Evolutionary conservation across 2,329 filamentous ascomycete species (phyloP).

Genomic region (Fusarium oxysporum): DNA sequence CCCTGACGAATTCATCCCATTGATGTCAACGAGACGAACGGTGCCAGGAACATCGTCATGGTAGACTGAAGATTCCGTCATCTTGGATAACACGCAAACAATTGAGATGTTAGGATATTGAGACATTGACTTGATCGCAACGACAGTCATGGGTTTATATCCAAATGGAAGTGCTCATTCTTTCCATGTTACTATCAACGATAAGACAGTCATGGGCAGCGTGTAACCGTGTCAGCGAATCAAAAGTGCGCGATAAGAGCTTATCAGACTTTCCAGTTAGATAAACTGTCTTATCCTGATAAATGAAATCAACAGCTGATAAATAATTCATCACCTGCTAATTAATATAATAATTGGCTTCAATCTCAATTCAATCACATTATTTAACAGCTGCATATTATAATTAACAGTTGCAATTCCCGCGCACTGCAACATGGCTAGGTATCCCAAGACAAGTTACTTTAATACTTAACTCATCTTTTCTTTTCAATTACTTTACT

Average conservation of each 20-base stretch:
- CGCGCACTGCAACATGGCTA: too few relatives aligned
- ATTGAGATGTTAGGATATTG: too few relatives aligned
- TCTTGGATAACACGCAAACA: not conserved
- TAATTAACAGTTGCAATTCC: not conserved
- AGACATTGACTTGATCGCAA: not conserved
- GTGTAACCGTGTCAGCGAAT: not conserved
- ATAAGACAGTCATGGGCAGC: not conserved
- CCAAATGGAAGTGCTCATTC: not conserved
- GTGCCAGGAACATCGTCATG: slow-evolving; percentile 1
- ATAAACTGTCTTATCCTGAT: not conserved
- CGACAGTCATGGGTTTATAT: not conserved
- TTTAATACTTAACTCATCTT: not conserved
- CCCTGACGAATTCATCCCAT: not conserved
- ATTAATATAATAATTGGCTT: not conserved
- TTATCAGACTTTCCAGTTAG: not conserved
- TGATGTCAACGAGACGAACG: slow-evolving; percentile 1
- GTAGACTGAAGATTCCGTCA: not conserved
- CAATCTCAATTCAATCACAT: too few relatives aligned
- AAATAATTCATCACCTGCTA: not conserved
- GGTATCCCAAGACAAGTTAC: not conserved
- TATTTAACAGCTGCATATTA: not conserved
- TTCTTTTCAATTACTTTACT: not conserved
- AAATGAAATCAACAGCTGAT: not conserved
- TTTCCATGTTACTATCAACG: not conserved
- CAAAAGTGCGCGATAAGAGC: not conserved